These are phyloP conservation scores for Stygiomarasmius scandens DNA, from an alignment of 1,284 basidiomycete species.

Conservation along the genomic window DNA sequence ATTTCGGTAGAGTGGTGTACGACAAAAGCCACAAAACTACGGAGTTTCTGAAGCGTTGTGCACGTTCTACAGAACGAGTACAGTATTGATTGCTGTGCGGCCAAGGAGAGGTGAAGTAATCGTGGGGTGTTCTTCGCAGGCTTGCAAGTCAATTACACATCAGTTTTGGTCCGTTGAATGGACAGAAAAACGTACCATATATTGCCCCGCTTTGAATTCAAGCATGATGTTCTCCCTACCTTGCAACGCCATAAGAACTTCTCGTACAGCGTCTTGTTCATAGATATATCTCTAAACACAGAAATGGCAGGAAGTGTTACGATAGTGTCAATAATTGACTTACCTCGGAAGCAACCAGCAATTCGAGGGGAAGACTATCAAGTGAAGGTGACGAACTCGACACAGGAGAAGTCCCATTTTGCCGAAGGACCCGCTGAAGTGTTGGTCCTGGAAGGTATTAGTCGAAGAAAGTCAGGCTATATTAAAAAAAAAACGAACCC, in stretches of 20 bases:
- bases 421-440: slow-evolving; percentile 36
- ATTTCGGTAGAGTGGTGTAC: slow-evolving; percentile 34
- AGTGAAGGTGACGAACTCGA: slow-evolving; percentile 23
- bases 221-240: slow-evolving; percentile 66
- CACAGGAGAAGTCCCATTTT: neutral
- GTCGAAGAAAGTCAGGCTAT: neutral
- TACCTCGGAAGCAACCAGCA: slow-evolving; percentile 9
- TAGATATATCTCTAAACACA: slow-evolving; percentile 60
- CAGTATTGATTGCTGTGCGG: slow-evolving; percentile 66
- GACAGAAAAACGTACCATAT: slow-evolving; percentile 31
- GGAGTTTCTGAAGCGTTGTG: slow-evolving; percentile 61
- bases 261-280: slow-evolving; percentile 74
- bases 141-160: slow-evolving; percentile 35
- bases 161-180: neutral
- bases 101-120: slow-evolving; percentile 64
- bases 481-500: slow-evolving; percentile 38
- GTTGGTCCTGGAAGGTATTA: slow-evolving; percentile 45
- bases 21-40: slow-evolving; percentile 56
- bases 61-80: slow-evolving; percentile 55
- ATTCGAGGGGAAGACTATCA: slow-evolving; percentile 27
- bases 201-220: slow-evolving; percentile 42
- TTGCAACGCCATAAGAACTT: slow-evolving; percentile 73
- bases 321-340: neutral
- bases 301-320: neutral
- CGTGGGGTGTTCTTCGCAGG: slow-evolving; percentile 55